Evolutionary conservation across 75 land plant genomes (phyloP).

Genomic region (Gnetum montanum): DNA sequence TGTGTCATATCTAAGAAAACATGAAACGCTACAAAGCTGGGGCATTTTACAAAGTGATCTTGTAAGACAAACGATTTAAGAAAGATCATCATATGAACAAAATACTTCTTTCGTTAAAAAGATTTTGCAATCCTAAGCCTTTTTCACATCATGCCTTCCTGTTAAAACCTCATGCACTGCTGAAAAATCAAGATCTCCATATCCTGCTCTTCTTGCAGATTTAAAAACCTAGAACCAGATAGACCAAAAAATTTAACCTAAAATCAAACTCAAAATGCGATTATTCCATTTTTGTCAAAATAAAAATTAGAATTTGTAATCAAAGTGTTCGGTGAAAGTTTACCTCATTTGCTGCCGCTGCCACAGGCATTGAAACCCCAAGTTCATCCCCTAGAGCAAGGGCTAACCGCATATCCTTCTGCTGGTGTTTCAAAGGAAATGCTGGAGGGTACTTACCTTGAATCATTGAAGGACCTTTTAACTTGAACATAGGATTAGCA

Average conservation of each 20-base stretch:
- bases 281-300: background rate
- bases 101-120: too few species aligned
- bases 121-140: too few species aligned
- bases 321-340: background rate
- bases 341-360: conserved; percentile 99
- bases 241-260: background rate
- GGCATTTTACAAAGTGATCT: too few species aligned
- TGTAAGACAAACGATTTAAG: too few species aligned
- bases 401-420: conserved; percentile 95
- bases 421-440: conserved; percentile 95
- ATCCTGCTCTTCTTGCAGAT: conserved; percentile 70
- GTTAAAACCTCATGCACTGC: conserved; percentile 65
- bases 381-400: conserved; percentile 80
- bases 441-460: conserved; percentile 56
- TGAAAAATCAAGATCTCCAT: conserved; percentile 85
- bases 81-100: too few species aligned
- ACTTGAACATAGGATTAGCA: conserved; percentile 77
- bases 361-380: conserved; percentile 84
- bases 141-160: background rate
- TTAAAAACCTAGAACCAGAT: conserved; percentile 75
- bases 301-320: background rate
- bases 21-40: too few species aligned
- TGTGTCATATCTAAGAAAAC: too few species aligned
- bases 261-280: background rate
- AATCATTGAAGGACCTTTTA: conserved; percentile 90